These are phyloP conservation scores for Hypoxylon sp. DNA, from an alignment of 2,329 filamentous ascomycete species.

Conservation along the genomic window DNA sequence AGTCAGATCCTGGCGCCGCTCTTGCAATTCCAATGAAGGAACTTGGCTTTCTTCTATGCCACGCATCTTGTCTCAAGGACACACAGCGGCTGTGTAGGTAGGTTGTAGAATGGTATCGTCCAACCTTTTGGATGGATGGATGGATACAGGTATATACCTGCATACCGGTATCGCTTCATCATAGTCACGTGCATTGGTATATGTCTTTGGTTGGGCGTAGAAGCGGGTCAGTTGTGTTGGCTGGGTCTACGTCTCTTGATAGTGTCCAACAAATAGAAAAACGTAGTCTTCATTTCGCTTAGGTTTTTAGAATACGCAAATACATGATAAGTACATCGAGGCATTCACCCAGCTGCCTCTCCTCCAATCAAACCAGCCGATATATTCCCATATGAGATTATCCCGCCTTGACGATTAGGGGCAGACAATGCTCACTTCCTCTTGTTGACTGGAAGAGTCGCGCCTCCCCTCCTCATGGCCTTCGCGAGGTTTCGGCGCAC, in stretches of 20 bases:
- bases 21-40: conserved; percentile 8
- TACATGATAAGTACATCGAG: background rate
- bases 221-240: background rate
- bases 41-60: conserved; percentile 1
- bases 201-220: conserved; percentile 1
- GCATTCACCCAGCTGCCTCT: background rate
- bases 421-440: conserved; percentile 39
- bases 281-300: background rate
- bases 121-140: background rate
- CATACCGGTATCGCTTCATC: conserved; percentile 1
- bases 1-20: background rate
- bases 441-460: conserved; percentile 25
- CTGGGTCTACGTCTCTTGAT: background rate
- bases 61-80: conserved; percentile 3
- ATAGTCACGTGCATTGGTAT: background rate
- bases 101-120: background rate
- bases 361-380: background rate
- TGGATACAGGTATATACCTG: background rate
- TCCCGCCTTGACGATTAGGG: too few species aligned
- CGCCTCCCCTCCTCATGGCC: conserved; percentile 41
- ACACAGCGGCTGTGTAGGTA: background rate
- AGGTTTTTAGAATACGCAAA: background rate
- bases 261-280: background rate
- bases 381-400: background rate
- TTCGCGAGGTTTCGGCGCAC: conserved; percentile 42